Base-by-base conservation (phyloP, 208 protist genomes). In the Trichomonas tenax region DNA sequence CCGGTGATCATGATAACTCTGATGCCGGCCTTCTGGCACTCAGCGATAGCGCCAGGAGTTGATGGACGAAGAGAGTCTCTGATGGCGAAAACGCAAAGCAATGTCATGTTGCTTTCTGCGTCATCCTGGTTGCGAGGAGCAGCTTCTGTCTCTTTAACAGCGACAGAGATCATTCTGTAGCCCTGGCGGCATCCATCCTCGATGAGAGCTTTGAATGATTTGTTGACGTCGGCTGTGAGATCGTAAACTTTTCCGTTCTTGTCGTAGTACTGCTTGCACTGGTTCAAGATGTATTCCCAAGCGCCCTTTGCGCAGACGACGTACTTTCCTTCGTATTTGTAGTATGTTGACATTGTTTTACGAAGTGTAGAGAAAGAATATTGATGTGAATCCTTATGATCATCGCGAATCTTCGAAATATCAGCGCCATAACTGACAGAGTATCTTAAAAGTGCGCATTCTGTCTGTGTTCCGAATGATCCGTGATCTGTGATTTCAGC, bases 221-320 rank as follows among this genome's bases (percentile, higher is more conserved):
- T 96, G 41, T 97, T 34, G 2, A 63, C 96, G 17, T 98, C 36
- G 63, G 36, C 10, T 15, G 31, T 96, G 9, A 97, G 51, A 8
- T 34, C 31, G 51, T 96, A 44, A 44, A 82, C 9, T 45, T 96
- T 38, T 40, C 82, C 38, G 31, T 48, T 58, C 9, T 14, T 93
- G 44, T 40, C 97, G 96, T 63, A 98, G 63, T 44, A 97, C 72
- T 40, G 98, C 96, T 95, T 98, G 98, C 17, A 97, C 26, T 31
- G 97, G 0, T 84, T 96, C 97, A 51, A 98, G 90, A 49, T 48
- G 0, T 44, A 40, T 45, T 82, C 86, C 26, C 14, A 26, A 10
- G 86, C 86, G 38, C 86, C 86, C 45, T 93, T 93, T 31, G 44
- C 17, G 46, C 44, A 38, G 17, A 46, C 34, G 45, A 31, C 46